phyloP scores from a whole-genome alignment of 2,329 filamentous ascomycete species.

The Fusarium sp. region DNA sequence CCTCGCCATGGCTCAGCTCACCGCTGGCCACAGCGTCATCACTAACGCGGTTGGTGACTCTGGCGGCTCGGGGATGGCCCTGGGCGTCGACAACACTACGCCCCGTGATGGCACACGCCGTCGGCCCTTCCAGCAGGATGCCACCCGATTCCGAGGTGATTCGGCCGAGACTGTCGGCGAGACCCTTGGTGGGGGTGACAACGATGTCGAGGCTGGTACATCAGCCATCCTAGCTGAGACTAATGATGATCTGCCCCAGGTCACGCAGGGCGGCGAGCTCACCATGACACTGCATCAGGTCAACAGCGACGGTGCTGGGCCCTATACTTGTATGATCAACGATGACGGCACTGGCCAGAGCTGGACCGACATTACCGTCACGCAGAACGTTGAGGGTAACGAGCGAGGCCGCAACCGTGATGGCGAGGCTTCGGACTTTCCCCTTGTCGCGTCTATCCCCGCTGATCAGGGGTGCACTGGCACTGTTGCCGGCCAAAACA shows the following conservation, averaged over 20 bases:
- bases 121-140: slow-evolving; percentile 72
- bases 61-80: slow-evolving; percentile 66
- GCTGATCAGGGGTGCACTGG: slow-evolving; percentile 68
- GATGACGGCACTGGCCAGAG: slow-evolving; percentile 63
- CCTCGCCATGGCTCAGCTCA: slow-evolving; percentile 63
- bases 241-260: slow-evolving; percentile 68
- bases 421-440: slow-evolving; percentile 56
- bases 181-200: slow-evolving; percentile 67
- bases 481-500: slow-evolving; percentile 67
- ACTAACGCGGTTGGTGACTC: slow-evolving; percentile 67
- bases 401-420: slow-evolving; percentile 55
- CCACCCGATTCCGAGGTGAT: slow-evolving; percentile 69
- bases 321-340: slow-evolving; percentile 75
- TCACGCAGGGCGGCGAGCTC: slow-evolving; percentile 66
- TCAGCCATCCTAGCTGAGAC: slow-evolving; percentile 67
- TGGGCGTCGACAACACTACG: slow-evolving; percentile 64
- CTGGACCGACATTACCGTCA: slow-evolving; percentile 59
- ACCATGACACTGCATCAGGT: slow-evolving; percentile 65
- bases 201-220: slow-evolving; percentile 68
- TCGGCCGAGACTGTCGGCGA: slow-evolving; percentile 66
- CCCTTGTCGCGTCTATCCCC: slow-evolving; percentile 70
- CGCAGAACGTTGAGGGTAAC: slow-evolving; percentile 48
- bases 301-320: slow-evolving; percentile 51
- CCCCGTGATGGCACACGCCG: slow-evolving; percentile 71
- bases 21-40: slow-evolving; percentile 71